Percentiles rank a stretch among this genome's conserved stretches.
Evolutionary conservation across 1,139 yeast species (phyloP).

Genomic region (Taphrina flavorubra): DNA sequence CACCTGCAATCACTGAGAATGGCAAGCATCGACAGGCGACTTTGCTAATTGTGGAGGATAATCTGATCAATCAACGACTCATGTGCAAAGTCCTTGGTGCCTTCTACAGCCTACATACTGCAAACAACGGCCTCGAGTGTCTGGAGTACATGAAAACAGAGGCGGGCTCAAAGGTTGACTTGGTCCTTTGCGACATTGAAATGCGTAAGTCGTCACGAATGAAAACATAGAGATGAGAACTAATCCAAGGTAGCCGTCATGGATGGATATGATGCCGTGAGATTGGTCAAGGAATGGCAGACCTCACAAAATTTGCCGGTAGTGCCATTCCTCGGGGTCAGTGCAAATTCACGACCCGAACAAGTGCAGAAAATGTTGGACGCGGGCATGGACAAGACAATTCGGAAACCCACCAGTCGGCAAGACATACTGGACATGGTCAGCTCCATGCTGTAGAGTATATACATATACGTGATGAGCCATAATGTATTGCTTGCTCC

Average conservation of each 20-base stretch:
- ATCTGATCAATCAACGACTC: slow-evolving; percentile 90
- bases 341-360: slow-evolving; percentile 33
- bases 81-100: slow-evolving; percentile 85
- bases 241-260: not conserved
- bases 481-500: too few relatives aligned
- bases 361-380: slow-evolving; percentile 29
- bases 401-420: slow-evolving; percentile 20
- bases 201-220: slow-evolving; percentile 25
- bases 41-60: slow-evolving; percentile 80
- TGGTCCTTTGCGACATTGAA: slow-evolving; percentile 38
- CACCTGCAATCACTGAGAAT: not conserved
- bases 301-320: not conserved
- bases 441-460: not conserved
- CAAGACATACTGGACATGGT: slow-evolving; percentile 13
- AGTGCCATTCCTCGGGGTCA: slow-evolving; percentile 32
- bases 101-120: slow-evolving; percentile 80
- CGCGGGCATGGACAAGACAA: slow-evolving; percentile 36
- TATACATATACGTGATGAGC: too few relatives aligned
- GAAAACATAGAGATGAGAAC: not conserved
- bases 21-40: not conserved
- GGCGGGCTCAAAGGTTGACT: slow-evolving; percentile 8
- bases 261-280: slow-evolving; percentile 27
- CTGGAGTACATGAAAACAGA: slow-evolving; percentile 58
- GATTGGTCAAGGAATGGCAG: slow-evolving; percentile 25
- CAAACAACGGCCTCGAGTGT: slow-evolving; percentile 91